Percentiles rank a stretch among this genome's conserved stretches.
Conservation (phyloP, 2,329 filamentous ascomycete genomes). For the Phaeosphaeriaceae sp. region DNA sequence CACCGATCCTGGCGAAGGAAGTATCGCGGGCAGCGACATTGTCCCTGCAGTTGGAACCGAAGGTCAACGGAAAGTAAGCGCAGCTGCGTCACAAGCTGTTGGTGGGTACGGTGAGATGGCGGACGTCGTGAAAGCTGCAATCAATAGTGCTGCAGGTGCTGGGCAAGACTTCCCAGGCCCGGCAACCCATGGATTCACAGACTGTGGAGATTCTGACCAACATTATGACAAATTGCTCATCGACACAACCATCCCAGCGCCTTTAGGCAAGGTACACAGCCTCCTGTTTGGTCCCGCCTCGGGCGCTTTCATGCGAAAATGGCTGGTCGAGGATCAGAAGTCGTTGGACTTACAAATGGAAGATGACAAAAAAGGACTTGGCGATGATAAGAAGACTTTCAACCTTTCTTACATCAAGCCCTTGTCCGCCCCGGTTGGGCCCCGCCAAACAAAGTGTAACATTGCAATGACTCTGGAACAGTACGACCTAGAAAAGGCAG, state of each 20-base stretch:
- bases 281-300: conserved; percentile 85
- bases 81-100: conserved; percentile 50
- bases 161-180: conserved; percentile 81
- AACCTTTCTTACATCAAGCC: conserved; percentile 92
- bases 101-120: conserved; percentile 38
- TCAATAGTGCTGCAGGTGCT: conserved; percentile 50
- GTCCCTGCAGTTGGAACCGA: conserved; percentile 58
- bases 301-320: conserved; percentile 81
- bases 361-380: conserved; percentile 77
- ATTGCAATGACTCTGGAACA: conserved; percentile 84
- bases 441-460: conserved; percentile 92
- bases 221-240: conserved; percentile 87
- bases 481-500: conserved; percentile 84
- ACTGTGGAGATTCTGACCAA: conserved; percentile 77
- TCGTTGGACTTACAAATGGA: conserved; percentile 86
- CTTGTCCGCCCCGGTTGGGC: conserved; percentile 80
- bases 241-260: conserved; percentile 85
- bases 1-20: conserved; percentile 61
- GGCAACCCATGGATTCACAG: conserved; percentile 79
- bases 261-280: conserved; percentile 88
- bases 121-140: conserved; percentile 50
- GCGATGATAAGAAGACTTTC: conserved; percentile 75
- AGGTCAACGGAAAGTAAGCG: conserved; percentile 72
- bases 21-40: conserved; percentile 61
- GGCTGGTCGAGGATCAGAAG: conserved; percentile 86